Percentiles rank a stretch among this genome's conserved stretches.
phyloP scores from a whole-genome alignment of 75 land plant genomes.

The Gnetum montanum region DNA sequence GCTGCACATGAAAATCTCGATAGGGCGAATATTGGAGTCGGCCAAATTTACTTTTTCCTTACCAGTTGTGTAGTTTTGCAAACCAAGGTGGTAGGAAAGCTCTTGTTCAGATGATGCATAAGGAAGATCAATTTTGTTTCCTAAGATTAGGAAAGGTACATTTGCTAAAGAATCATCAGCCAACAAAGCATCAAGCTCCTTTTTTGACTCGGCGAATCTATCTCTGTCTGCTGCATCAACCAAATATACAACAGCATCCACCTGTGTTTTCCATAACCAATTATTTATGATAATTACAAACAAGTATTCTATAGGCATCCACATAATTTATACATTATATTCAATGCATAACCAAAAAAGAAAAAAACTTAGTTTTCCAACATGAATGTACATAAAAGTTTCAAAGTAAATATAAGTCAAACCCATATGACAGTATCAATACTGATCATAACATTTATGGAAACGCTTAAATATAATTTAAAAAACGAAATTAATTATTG shows the following conservation, averaged over 20 bases:
- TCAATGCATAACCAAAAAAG: too few species aligned
- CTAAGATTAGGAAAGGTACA: constrained; percentile 65
- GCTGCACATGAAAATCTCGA: constrained; percentile 85
- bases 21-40: constrained; percentile 55
- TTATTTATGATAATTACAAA: background rate
- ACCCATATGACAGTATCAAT: too few species aligned
- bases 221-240: constrained; percentile 77
- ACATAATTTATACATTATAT: too few species aligned
- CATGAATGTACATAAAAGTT: too few species aligned
- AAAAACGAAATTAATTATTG: too few species aligned
- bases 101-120: constrained; percentile 77
- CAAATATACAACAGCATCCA: constrained; percentile 78
- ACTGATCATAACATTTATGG: too few species aligned
- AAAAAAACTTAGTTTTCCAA: too few species aligned
- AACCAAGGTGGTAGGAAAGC: constrained; percentile 48
- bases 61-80: constrained; percentile 69
- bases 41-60: constrained; percentile 62
- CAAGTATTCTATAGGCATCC: too few species aligned
- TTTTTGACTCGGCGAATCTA: constrained; percentile 71
- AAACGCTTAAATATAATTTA: too few species aligned
- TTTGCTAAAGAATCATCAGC: constrained; percentile 57
- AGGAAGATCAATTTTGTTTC: constrained; percentile 64
- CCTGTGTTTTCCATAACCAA: constrained; percentile 42
- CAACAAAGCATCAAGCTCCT: constrained; percentile 77
- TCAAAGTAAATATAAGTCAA: too few species aligned